A percentile compares a stretch with the other conserved stretches of the same genome.
These are phyloP conservation scores for Colletotrichum tamarilloi DNA, from an alignment of 2,329 filamentous ascomycete species.

Conservation along the genomic window DNA sequence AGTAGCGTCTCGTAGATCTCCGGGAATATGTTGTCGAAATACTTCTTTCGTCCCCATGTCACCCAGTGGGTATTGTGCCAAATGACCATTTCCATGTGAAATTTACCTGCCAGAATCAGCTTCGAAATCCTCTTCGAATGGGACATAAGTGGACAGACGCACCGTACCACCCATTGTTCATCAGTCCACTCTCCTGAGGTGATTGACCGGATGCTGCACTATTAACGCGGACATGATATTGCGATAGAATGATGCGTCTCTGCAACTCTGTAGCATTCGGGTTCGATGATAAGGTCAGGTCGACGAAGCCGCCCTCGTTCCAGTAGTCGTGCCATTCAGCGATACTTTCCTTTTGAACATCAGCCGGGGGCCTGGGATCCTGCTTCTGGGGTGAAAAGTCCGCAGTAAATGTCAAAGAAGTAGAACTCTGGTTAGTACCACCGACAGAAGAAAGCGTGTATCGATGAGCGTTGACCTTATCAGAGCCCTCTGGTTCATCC, in stretches of 20 bases:
- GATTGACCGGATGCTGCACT: slow-evolving; percentile 49
- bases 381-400: slow-evolving; percentile 46
- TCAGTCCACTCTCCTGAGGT: slow-evolving; percentile 51
- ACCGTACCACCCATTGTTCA: slow-evolving; percentile 60
- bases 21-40: slow-evolving; percentile 51
- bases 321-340: slow-evolving; percentile 49
- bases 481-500: slow-evolving; percentile 40
- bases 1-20: slow-evolving; percentile 36
- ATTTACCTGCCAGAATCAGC: slow-evolving; percentile 48
- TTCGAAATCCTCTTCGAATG: background rate
- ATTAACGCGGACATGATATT: slow-evolving; percentile 57
- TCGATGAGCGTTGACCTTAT: slow-evolving; percentile 43
- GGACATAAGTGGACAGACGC: slow-evolving; percentile 23
- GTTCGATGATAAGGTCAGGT: slow-evolving; percentile 49
- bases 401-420: slow-evolving; percentile 45
- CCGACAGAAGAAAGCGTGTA: slow-evolving; percentile 43
- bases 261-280: slow-evolving; percentile 54
- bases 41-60: slow-evolving; percentile 50
- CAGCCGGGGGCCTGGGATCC: slow-evolving; percentile 39
- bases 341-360: slow-evolving; percentile 40
- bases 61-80: slow-evolving; percentile 56
- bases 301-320: slow-evolving; percentile 54
- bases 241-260: slow-evolving; percentile 55
- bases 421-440: background rate
- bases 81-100: slow-evolving; percentile 57